Evolutionary conservation across 176 grass and related monocot genomes (phyloP).

Genomic region (Oryza brachyantha): DNA sequence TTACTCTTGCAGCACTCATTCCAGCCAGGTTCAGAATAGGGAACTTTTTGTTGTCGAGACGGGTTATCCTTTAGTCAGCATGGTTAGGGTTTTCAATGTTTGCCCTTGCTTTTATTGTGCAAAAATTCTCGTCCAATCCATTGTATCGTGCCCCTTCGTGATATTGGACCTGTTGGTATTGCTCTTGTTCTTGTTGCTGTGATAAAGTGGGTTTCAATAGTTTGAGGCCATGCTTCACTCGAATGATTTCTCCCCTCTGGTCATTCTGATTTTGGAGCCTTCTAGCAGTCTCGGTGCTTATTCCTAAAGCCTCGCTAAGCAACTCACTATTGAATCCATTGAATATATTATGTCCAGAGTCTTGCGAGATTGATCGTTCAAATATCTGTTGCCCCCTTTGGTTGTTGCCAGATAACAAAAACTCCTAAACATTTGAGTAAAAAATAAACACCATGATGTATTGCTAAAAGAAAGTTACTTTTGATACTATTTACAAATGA

Average conservation of each 20-base stretch:
- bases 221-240: conserved; percentile 9
- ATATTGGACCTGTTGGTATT: neutral
- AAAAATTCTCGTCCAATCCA: conserved; percentile 43
- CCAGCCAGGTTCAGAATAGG: conserved; percentile 34
- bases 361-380: neutral
- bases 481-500: neutral
- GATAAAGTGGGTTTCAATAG: neutral
- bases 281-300: conserved; percentile 1
- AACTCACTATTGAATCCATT: conserved; percentile 34
- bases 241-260: conserved; percentile 40
- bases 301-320: conserved; percentile 32
- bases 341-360: conserved; percentile 23
- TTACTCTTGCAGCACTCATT: conserved; percentile 40
- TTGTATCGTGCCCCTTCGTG: neutral
- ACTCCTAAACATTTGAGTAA: conserved; percentile 21
- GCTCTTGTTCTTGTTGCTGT: neutral
- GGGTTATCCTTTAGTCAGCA: conserved; percentile 31
- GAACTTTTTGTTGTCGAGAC: conserved; percentile 40
- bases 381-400: neutral
- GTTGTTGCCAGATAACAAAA: conserved; percentile 42
- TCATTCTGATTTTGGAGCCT: conserved; percentile 40
- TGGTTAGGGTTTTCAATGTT: conserved; percentile 42
- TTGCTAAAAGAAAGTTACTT: neutral
- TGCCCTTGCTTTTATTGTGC: conserved; percentile 18
- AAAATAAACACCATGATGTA: neutral